Evolutionary conservation across 2,329 filamentous ascomycete genomes (phyloP).

Genomic region (Sporothrix humicola): DNA sequence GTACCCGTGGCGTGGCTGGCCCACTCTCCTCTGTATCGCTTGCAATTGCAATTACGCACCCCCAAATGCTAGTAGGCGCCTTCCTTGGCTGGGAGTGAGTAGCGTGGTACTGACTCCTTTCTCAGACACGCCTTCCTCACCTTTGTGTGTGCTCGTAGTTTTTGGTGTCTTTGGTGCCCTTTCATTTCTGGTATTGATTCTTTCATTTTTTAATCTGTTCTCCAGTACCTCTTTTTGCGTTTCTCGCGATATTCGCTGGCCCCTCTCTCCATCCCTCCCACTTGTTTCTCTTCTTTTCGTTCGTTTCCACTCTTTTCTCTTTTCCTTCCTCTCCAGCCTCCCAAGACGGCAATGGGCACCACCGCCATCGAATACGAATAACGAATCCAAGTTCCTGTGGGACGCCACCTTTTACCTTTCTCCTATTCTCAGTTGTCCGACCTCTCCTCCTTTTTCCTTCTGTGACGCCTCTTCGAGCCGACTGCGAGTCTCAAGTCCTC

Average conservation of each 20-base stretch:
- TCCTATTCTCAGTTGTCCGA: neutral
- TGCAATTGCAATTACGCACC: conserved; percentile 11
- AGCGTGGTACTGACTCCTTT: conserved; percentile 15
- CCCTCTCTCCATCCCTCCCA: neutral
- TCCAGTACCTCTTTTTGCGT: neutral
- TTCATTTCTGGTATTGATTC: neutral
- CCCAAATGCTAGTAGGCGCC: too few species aligned
- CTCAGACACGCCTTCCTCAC: conserved; percentile 15
- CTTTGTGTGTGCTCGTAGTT: neutral
- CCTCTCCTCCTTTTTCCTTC: neutral
- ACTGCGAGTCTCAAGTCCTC: neutral
- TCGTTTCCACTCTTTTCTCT: too few species aligned
- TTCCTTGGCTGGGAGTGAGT: conserved; percentile 2
- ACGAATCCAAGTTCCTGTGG: neutral
- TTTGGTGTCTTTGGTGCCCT: neutral
- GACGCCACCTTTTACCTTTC: neutral
- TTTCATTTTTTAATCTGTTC: conserved; percentile 2
- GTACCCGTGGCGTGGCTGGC: neutral
- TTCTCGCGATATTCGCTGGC: conserved; percentile 6
- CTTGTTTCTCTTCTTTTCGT: too few species aligned
- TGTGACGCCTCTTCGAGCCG: neutral
- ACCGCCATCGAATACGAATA: conserved; percentile 18
- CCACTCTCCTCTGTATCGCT: neutral
- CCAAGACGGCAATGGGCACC: conserved; percentile 25
- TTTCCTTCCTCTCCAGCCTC: neutral